phyloP scores from a whole-genome alignment of 2,329 filamentous ascomycete genomes.

The Verticillium tricorpus region DNA sequence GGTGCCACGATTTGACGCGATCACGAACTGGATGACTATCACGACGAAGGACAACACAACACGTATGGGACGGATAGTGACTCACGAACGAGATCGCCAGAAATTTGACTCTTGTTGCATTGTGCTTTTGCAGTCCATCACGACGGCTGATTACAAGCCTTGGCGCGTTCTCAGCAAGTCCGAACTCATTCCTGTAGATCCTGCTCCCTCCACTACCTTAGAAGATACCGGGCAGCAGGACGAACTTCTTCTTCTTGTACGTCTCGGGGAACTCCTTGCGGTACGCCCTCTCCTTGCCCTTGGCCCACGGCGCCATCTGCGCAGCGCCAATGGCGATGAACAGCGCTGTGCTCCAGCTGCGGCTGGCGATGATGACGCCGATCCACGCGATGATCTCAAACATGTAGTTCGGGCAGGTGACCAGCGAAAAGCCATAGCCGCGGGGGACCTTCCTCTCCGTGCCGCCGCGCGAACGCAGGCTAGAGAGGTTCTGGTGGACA shows the following conservation, averaged over 20 bases:
- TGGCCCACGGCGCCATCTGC: conserved; percentile 85
- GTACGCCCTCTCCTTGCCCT: conserved; percentile 88
- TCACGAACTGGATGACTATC: conserved; percentile 5
- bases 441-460: conserved; percentile 84
- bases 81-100: not conserved
- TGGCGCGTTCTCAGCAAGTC: not conserved
- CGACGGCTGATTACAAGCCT: not conserved
- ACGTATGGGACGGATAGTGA: not conserved
- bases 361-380: conserved; percentile 73
- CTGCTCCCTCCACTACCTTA: conserved; percentile 30
- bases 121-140: conserved; percentile 1
- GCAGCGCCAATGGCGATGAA: conserved; percentile 69
- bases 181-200: not conserved
- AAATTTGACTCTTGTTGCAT: not conserved
- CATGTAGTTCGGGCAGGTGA: conserved; percentile 97
- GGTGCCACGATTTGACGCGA: conserved; percentile 24
- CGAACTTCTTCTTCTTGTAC: conserved; percentile 92
- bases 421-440: conserved; percentile 77
- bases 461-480: conserved; percentile 71
- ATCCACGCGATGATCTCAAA: conserved; percentile 88
- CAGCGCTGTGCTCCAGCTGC: conserved; percentile 71
- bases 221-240: conserved; percentile 74
- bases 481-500: conserved; percentile 74
- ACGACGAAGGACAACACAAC: conserved; percentile 4
- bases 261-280: conserved; percentile 86